Evolutionary conservation across 495 filamentous ascomycete species (phyloP), one percentile per base, ranked within the genome.

Genomic region (Podospora pseudoanserina): DNA sequence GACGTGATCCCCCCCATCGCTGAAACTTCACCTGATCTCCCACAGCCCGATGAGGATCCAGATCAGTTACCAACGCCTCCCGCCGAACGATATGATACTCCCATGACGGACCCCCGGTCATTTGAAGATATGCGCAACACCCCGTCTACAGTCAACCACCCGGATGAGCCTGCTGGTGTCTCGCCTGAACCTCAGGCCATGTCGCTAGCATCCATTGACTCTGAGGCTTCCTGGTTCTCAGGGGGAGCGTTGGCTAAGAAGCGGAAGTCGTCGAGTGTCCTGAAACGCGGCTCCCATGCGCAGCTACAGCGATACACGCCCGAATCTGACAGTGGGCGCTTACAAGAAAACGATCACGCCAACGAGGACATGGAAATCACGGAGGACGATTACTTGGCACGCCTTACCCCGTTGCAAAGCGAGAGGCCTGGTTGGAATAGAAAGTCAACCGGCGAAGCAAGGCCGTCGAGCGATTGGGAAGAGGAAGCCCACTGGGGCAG

Each of bases 201-300:
- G 76, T 95, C 92, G 16, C 81, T 95, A 5, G 92, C 91, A 7
- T 94, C 92, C 0, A 88, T 97, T 67, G 93, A 96, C 73, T 94
- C 91, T 0, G 93, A 97, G 79, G 93, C 87, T 2, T 96, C 93
- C 0, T 97, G 93, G 93, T 89, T 97, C 69, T 92, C 92, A 2
- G 92, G 93, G 15, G 75, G 81, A 18, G 69, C 80, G 7, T 77
- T 58, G n/a, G n/a, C 74, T 19, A 79, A 73, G 32, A 82, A 79
- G 66, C 75, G 81, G 65, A 71, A 81, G 64, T 76, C 82, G 54
- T 78, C 84, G 30, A 76, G 76, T 59, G 69, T 77, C 62, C 4
- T 77, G 26, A 70, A 68, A 39, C 56, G 78, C 60, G 68, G 74
- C 62, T 62, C 76, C 53, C 66, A 71, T 64, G 75, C 86, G 56